Conservation (phyloP, 2,329 filamentous ascomycete species). For the Colletotrichum liaoningense region DNA sequence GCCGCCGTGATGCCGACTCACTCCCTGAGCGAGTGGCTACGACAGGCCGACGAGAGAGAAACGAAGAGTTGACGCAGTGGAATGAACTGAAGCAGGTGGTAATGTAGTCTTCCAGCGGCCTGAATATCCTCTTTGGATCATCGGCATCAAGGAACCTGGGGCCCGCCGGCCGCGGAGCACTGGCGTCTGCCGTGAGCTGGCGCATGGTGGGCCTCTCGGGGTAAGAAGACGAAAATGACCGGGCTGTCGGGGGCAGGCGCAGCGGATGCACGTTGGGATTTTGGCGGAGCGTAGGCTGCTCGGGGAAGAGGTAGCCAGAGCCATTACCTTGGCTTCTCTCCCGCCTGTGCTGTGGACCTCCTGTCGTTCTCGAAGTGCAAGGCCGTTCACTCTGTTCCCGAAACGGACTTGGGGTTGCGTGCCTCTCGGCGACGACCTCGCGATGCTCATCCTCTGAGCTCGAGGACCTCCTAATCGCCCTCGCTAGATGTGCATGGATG, state of each 20-base stretch:
- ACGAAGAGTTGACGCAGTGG: constrained; percentile 81
- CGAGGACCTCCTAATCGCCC: constrained; percentile 41
- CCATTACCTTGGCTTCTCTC: constrained; percentile 21
- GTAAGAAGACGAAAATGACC: constrained; percentile 60
- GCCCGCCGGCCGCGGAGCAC: constrained; percentile 25
- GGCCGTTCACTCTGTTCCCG: constrained; percentile 7
- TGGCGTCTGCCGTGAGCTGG: constrained; percentile 30
- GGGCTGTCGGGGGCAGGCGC: constrained; percentile 38
- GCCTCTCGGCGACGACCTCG: background rate
- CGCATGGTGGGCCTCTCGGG: constrained; percentile 49
- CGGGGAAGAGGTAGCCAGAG: constrained; percentile 47
- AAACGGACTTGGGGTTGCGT: background rate
- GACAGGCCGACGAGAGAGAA: constrained; percentile 59
- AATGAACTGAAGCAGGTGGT: constrained; percentile 75
- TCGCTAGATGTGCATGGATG: constrained; percentile 50
- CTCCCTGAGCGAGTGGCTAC: constrained; percentile 33
- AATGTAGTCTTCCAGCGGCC: constrained; percentile 82
- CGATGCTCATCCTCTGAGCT: constrained; percentile 31
- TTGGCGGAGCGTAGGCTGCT: constrained; percentile 50
- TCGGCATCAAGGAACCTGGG: constrained; percentile 34
- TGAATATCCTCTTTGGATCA: constrained; percentile 74
- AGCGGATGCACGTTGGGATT: constrained; percentile 40
- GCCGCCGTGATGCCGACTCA: constrained; percentile 43
- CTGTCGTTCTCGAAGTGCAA: background rate
- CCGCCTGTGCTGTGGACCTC: constrained; percentile 11